Evolutionary conservation across 2,329 filamentous ascomycete species (phyloP), one percentile per base, ranked within the genome.

Genomic region (Ophiocordyceps camponoti-saundersi): DNA sequence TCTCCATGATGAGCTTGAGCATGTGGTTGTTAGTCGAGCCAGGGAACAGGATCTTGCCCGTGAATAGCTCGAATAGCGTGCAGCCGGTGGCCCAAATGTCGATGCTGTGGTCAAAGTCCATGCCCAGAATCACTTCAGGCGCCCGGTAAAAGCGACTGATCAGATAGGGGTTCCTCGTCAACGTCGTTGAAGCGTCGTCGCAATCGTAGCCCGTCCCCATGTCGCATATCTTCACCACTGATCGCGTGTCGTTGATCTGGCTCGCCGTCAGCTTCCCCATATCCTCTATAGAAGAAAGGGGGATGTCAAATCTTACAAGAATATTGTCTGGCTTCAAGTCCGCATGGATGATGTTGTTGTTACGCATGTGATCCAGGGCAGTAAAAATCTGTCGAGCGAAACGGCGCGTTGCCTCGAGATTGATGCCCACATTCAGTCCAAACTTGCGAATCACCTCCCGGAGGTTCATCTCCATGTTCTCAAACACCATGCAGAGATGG

Each of bases 271-370:
- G 15, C 21, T 15, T 13, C 32, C 11, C 30, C 2, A 15, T 34
- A 3, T 34, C 16, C 30, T 34, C 3, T 10, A 34, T 34, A 34
- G 16, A 34, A 10, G 32, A 36, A 6, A 16, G 13, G 32, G 32
- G 13, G 32, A 16, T 5, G 23, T 5, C 4, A 8, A 26, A 26
- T 18, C 71, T 55, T 61, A 82, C 88, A 57, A 98, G 69, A 48
- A 98, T 90, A 57, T 98, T 98, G 75, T 98, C 92, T 10, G 92
- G 92, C 65, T 98, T 98, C 56, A 98, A 65, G 70, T 98, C 92
- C 15, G 90, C 89, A 61, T 98, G 92, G 46, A 98, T 77, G 59
- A 98, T 86, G 62, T 88, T 88, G 68, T 85, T 93, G 59, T 87
- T 90, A 55, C 87, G 83, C 69, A 98, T 77, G 57, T 95, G 80